Conservation (phyloP, 257 asterid species). For the Euphrasia confusa region DNA sequence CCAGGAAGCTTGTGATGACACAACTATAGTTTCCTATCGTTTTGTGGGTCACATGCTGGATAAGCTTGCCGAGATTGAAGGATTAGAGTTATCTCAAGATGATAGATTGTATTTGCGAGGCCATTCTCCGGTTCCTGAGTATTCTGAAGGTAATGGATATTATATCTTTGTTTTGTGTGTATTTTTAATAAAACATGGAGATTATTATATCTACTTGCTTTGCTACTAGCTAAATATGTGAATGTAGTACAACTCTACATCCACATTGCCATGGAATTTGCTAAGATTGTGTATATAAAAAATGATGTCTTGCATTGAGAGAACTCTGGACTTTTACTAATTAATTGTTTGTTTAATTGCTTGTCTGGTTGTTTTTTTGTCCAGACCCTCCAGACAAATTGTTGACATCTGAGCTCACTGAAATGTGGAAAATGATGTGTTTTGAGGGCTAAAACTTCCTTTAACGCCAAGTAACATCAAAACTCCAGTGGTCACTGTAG, state of each 20-base stretch:
- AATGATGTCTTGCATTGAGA: slow-evolving; percentile 11
- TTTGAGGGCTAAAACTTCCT: slow-evolving; percentile 4
- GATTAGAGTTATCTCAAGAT: slow-evolving; percentile 32
- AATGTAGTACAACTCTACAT: too few relatives aligned
- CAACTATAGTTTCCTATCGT: slow-evolving; percentile 55
- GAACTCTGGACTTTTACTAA: background rate
- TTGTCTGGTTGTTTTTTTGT: slow-evolving; percentile 17
- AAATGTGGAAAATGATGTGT: slow-evolving; percentile 49
- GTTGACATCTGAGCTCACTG: slow-evolving; percentile 27
- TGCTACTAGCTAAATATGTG: background rate
- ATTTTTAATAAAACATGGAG: too few relatives aligned
- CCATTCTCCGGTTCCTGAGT: slow-evolving; percentile 31
- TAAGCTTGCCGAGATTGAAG: slow-evolving; percentile 43
- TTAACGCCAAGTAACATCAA: too few relatives aligned
- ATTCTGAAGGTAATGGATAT: slow-evolving; percentile 40
- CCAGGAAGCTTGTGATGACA: slow-evolving; percentile 80
- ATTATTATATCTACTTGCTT: background rate
- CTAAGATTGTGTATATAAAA: too few relatives aligned
- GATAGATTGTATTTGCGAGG: slow-evolving; percentile 48
- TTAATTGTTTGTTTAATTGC: slow-evolving; percentile 5
- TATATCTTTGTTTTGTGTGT: background rate
- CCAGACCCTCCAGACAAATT: slow-evolving; percentile 27
- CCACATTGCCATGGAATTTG: too few relatives aligned
- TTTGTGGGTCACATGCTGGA: slow-evolving; percentile 53
- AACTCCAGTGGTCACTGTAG: too few relatives aligned